Base-by-base conservation (phyloP, 768 basidiomycete genomes). In the Mycena galopus region DNA sequence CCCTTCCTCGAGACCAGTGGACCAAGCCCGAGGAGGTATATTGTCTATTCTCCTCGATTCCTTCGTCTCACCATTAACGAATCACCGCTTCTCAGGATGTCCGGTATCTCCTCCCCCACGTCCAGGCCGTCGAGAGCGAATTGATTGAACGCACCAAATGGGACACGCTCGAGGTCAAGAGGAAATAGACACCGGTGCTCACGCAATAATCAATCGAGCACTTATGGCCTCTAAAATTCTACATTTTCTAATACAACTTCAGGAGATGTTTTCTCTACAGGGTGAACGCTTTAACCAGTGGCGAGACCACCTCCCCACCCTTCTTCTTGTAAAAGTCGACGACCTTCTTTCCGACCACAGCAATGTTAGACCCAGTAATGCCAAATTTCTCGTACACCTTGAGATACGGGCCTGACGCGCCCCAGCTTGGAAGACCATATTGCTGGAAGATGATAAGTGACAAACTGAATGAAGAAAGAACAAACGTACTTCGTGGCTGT, bases 381-480 rank as follows among this genome's bases (percentile, higher is more conserved):
- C 94, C 94, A 77, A 95, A 94, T 83, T 95, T 94, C 85, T 94
- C 93, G 81, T 98, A 98, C 16, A 97, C 93, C 85, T 96, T 89
- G 82, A 91, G 88, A 80, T 95, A 96, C 14, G 96, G 96, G 64
- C 93, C 96, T 23, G 96, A 97, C 19, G 94, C 91, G 79, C 96
- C 96, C 93, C 94, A 98, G 37, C 86, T 87, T 39, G 84, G 77
- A 69, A 94, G 81, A 78, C 94, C 94, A 71, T 86, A 94, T 87
- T 94, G 93, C 88, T 90, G 76, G 14, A n/a, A 81, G 72, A 69
- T 65, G 23, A 10, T 50, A n/a, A 47, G 23, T 11, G 30, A 8
- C 32, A 21, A 12, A 14, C 27, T 32, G 50, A 11, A 25, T 57
- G n/a, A 29, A 51, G n/a, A n/a, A 58, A 66, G 47, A 8, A 17